A percentile compares a stretch with the other conserved stretches of the same genome.
These are phyloP conservation scores for Colletotrichum musae DNA, from an alignment of 2,329 filamentous ascomycete species.

Conservation along the genomic window DNA sequence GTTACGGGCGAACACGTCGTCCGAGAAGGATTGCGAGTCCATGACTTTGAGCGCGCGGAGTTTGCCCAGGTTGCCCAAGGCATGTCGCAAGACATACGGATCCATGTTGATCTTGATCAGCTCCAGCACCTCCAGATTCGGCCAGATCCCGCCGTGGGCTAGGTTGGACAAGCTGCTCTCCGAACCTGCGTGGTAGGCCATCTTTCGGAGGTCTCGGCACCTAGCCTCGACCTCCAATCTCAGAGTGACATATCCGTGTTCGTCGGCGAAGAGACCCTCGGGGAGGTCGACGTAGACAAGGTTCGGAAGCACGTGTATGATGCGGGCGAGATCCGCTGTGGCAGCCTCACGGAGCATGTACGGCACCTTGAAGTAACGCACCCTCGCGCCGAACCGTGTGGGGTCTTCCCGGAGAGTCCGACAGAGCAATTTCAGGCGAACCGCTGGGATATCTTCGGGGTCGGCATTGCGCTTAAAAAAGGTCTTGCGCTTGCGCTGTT, in stretches of 20 bases:
- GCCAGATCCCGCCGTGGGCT: constrained; percentile 76
- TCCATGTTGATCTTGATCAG: constrained; percentile 78
- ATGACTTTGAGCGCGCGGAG: constrained; percentile 83
- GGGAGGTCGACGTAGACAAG: constrained; percentile 92
- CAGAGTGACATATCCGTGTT: constrained; percentile 80
- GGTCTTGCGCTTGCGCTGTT: constrained; percentile 81
- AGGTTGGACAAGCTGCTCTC: constrained; percentile 84
- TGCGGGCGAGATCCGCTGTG: constrained; percentile 87
- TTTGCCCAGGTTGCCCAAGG: constrained; percentile 75
- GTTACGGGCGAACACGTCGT: constrained; percentile 80
- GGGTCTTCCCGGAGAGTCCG: constrained; percentile 86
- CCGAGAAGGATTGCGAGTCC: constrained; percentile 78
- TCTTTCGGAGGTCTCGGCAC: constrained; percentile 88
- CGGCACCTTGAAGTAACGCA: constrained; percentile 87
- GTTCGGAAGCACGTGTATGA: constrained; percentile 87
- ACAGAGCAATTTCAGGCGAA: constrained; percentile 83
- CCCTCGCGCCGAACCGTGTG: constrained; percentile 75
- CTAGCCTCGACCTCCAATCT: constrained; percentile 87
- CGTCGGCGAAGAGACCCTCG: constrained; percentile 88
- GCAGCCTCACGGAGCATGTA: constrained; percentile 95
- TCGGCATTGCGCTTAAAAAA: constrained; percentile 84
- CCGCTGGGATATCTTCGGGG: constrained; percentile 83
- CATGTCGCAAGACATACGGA: constrained; percentile 77
- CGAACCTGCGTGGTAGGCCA: constrained; percentile 85
- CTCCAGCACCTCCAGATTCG: constrained; percentile 80